Evolutionary conservation across 495 filamentous ascomycete species (phyloP).

Genomic region (Cercophora newfieldiana): DNA sequence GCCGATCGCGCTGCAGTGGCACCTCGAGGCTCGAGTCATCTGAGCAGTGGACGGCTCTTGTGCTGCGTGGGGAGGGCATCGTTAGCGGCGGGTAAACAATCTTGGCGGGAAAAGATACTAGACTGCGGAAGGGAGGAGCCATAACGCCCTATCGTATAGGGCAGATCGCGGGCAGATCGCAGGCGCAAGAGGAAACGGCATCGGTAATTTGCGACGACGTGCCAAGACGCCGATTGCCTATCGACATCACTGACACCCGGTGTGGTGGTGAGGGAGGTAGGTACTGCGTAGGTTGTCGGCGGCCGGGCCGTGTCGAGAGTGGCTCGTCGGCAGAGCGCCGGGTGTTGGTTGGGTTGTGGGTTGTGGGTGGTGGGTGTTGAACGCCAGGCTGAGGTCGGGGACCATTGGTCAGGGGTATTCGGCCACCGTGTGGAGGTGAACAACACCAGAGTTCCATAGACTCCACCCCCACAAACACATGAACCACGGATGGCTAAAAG

Average conservation of each 20-base stretch:
- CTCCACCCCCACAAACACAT: constrained; percentile 14
- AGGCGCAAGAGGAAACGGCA: background rate
- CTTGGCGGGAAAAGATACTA: background rate
- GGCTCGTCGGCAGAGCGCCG: constrained; percentile 1
- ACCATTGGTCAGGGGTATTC: background rate
- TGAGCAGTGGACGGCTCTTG: background rate
- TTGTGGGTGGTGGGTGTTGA: no score
- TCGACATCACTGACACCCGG: constrained; percentile 7
- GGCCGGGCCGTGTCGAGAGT: constrained; percentile 1
- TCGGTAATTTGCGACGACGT: constrained; percentile 33
- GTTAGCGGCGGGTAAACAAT: background rate
- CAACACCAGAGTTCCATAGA: background rate
- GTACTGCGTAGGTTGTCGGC: constrained; percentile 5
- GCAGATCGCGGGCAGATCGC: background rate
- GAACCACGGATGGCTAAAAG: background rate
- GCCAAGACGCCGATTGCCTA: constrained; percentile 33
- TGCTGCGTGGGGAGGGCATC: background rate
- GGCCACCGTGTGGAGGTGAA: background rate
- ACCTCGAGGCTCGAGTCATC: background rate
- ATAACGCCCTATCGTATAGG: background rate
- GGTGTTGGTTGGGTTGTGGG: background rate
- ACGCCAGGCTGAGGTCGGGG: background rate
- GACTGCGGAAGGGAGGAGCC: background rate
- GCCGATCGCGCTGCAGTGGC: background rate
- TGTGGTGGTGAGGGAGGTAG: no score